These are phyloP conservation scores for Aspergillus calidoustus DNA, from an alignment of 2,329 filamentous ascomycete species.

Conservation along the genomic window DNA sequence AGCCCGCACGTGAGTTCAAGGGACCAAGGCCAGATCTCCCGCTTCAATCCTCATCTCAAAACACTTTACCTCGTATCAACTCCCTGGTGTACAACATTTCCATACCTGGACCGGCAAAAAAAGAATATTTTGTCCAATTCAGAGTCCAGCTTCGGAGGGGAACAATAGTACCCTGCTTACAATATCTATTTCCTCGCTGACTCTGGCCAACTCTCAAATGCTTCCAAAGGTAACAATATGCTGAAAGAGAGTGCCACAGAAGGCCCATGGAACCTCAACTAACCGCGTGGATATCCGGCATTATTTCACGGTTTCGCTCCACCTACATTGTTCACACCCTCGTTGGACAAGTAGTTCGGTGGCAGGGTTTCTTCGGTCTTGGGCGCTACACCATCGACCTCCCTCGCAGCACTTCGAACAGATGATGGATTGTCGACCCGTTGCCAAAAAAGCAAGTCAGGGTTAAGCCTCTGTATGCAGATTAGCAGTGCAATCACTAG, in stretches of 20 bases:
- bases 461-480: constrained; percentile 68
- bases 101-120: background rate
- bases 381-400: constrained; percentile 16
- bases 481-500: constrained; percentile 7
- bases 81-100: background rate
- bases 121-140: background rate
- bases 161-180: background rate
- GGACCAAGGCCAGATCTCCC: constrained; percentile 38
- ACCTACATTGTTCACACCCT: constrained; percentile 73
- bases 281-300: constrained; percentile 43
- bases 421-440: constrained; percentile 53
- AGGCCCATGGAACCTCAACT: background rate
- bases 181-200: background rate
- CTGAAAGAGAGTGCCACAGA: background rate
- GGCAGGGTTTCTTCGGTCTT: constrained; percentile 58
- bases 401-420: constrained; percentile 1
- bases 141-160: background rate
- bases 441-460: constrained; percentile 80
- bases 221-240: constrained; percentile 3
- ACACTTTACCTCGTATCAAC: too few species aligned
- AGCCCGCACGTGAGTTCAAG: constrained; percentile 24
- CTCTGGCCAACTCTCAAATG: background rate
- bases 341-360: constrained; percentile 76
- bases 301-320: constrained; percentile 67
- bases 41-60: constrained; percentile 22